Evolutionary conservation across 441 rosid species (phyloP).

Genomic region (Gossypium schwendimanii): DNA sequence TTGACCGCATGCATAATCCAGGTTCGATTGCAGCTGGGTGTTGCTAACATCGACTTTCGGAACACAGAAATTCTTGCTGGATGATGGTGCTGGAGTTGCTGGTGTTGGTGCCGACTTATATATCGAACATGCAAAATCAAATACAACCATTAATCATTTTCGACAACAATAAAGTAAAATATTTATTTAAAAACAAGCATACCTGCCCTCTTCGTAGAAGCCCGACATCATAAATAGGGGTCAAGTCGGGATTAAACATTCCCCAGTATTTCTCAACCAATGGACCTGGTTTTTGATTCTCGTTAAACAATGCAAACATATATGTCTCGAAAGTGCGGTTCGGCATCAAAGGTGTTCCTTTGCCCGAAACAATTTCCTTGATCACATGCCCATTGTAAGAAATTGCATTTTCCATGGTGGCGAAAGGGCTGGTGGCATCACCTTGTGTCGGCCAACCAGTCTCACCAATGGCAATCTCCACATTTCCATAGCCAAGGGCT

Average conservation of each 20-base stretch:
- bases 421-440: conserved; percentile 30
- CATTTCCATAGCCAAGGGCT: conserved; percentile 43
- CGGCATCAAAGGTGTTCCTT: conserved; percentile 69
- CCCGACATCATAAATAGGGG: conserved; percentile 44
- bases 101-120: conserved; percentile 1
- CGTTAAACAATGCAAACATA: conserved; percentile 54
- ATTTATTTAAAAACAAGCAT: background rate
- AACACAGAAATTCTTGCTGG: conserved; percentile 26
- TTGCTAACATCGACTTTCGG: conserved; percentile 17
- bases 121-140: background rate
- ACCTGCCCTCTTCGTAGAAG: conserved; percentile 34
- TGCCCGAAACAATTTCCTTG: conserved; percentile 24
- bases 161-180: background rate
- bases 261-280: conserved; percentile 54
- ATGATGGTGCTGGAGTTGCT: background rate
- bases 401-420: conserved; percentile 31
- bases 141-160: background rate
- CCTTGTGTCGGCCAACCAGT: conserved; percentile 67
- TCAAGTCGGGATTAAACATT: conserved; percentile 42
- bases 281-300: conserved; percentile 50
- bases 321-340: conserved; percentile 49
- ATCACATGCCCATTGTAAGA: conserved; percentile 40
- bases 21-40: conserved; percentile 23
- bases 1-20: conserved; percentile 29
- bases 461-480: conserved; percentile 42